phyloP scores from a whole-genome alignment of 164 flowering plant species.

The Akebia trifoliata region DNA sequence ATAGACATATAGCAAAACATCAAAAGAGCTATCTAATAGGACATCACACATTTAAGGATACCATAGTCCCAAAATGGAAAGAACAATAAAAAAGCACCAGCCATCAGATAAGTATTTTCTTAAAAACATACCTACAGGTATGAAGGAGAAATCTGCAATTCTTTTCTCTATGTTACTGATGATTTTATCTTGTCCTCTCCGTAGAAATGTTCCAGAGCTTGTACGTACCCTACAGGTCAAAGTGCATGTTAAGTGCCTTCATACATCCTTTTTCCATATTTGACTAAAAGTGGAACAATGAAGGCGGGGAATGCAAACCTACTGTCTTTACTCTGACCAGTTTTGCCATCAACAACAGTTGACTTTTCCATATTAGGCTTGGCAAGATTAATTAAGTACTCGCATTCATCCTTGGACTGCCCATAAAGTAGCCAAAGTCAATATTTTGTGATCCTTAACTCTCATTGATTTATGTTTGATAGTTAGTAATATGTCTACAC shows the following conservation, averaged over 20 bases:
- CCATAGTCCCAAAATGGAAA: background rate
- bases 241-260: conserved; percentile 2
- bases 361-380: conserved; percentile 84
- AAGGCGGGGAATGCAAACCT: conserved; percentile 36
- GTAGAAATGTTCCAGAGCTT: conserved; percentile 82
- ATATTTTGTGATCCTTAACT: background rate
- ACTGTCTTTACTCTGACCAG: conserved; percentile 91
- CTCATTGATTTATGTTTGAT: too few species aligned
- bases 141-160: conserved; percentile 82
- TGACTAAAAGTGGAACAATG: background rate
- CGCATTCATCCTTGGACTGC: conserved; percentile 88
- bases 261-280: background rate
- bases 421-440: conserved; percentile 2
- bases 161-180: conserved; percentile 71
- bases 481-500: too few species aligned
- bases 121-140: conserved; percentile 71
- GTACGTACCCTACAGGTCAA: conserved; percentile 68
- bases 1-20: background rate
- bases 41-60: too few species aligned
- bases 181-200: conserved; percentile 68
- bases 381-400: conserved; percentile 69
- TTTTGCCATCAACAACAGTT: conserved; percentile 74
- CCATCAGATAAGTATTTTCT: background rate
- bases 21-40: background rate
- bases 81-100: background rate